Evolutionary conservation across 352 stramenopile species (phyloP), one percentile per base, ranked within the genome.

Genomic region (Phytophthora aleatoria): DNA sequence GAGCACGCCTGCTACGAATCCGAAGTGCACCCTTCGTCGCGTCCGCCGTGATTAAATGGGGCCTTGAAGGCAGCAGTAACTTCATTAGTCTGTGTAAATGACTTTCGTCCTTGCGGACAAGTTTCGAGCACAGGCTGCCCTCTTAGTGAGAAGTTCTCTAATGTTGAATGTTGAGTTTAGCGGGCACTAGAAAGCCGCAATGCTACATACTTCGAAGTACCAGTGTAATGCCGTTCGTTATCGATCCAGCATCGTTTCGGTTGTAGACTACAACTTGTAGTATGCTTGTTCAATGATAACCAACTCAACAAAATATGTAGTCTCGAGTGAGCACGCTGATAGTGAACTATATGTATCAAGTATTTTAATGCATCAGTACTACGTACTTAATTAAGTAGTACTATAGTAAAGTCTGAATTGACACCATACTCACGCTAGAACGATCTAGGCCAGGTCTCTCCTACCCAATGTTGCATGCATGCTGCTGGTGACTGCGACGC

Each of bases 81-180:
- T 33, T 45, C 20, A 45, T n/a, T n/a, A 20, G 20, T 20, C 20
- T 20, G 20, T 20, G 20, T 20, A 20, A 20, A 20, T 20, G 20
- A 1, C 20, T 20, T 20, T 20, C 20, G 20, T 12, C 10, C 10
- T 16, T n/a, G 35, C 9, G 6, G 31, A 33, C 26, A 11, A 33
- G 15, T 4, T 35, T 42, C 16, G 9, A 48, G 30, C 47, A 41
- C 26, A 58, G 58, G 41, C 50, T 55, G 58, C 54, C 26, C 26
- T 54, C 27, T 33, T 58, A 45, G 57, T 45, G 16, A 52, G 15
- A 47, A 56, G 54, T 53, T 57, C 38, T 49, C 24, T 42, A 60
- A 60, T 60, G 56, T 57, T 57, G 38, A 64, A 64, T 64, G 50
- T 61, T 56, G 33, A 61, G 50, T 67, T 65, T 60, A 49, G 38